A percentile compares a stretch with the other conserved stretches of the same genome.
Conservation (phyloP, 192 early-diverging fungal genomes). For the Backusella tarrabulga region DNA sequence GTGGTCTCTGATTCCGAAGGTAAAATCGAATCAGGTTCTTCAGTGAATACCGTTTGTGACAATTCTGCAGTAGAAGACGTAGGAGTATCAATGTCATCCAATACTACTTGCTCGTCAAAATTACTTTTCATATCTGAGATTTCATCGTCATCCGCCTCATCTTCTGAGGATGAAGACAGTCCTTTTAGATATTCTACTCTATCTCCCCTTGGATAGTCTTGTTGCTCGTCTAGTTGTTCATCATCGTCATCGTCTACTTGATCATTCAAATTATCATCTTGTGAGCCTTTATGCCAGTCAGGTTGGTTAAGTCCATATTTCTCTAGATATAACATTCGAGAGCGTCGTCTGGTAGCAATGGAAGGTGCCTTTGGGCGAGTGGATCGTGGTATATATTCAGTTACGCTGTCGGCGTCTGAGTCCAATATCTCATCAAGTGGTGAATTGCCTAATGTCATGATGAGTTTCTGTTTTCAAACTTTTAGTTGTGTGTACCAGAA, state of each 20-base stretch:
- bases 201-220: not conserved
- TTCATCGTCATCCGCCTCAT: not conserved
- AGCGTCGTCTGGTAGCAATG: constrained; percentile 10
- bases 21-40: not conserved
- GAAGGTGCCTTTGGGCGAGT: not conserved
- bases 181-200: not conserved
- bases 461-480: not conserved
- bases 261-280: not conserved
- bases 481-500: not conserved
- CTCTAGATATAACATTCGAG: constrained; percentile 25
- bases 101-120: not conserved
- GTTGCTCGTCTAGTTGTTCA: not conserved
- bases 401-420: not conserved
- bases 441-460: not conserved
- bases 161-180: not conserved
- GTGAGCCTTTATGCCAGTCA: constrained; percentile 15
- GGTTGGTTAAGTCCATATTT: constrained; percentile 26
- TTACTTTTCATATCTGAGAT: not conserved
- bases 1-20: not conserved
- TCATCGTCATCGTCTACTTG: not conserved
- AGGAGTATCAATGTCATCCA: not conserved
- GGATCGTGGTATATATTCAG: not conserved
- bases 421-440: not conserved
- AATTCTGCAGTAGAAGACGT: not conserved
- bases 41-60: not conserved